Evolutionary conservation across 306 rosid genomes (phyloP).

Genomic region (Acacia melanoxylon): DNA sequence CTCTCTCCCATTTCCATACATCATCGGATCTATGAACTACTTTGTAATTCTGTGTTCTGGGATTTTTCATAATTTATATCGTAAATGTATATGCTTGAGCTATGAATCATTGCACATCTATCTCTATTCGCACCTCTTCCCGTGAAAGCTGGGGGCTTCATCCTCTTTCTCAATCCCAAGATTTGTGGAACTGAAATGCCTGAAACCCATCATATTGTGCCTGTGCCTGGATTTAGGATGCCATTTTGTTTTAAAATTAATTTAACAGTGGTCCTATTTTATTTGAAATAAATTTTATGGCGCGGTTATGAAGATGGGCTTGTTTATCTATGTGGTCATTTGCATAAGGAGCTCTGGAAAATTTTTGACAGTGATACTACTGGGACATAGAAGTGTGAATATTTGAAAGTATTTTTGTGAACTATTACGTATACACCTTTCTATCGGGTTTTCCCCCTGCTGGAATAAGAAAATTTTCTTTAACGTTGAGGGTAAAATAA

Average conservation of each 20-base stretch:
- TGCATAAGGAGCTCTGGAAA: not conserved
- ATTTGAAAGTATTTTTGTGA: conserved; percentile 3
- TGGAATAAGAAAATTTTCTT: not conserved
- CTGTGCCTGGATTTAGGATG: not conserved
- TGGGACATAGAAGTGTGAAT: not conserved
- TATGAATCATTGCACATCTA: not conserved
- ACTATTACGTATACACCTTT: not conserved
- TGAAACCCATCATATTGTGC: not conserved
- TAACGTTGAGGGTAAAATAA: conserved; percentile 12
- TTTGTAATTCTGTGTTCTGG: conserved; percentile 1
- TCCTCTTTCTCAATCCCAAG: not conserved
- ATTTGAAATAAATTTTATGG: not conserved
- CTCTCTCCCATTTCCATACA: not conserved
- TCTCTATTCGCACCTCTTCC: not conserved
- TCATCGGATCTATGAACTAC: conserved; percentile 29
- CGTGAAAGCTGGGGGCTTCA: not conserved
- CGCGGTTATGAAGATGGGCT: not conserved
- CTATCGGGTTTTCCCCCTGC: not conserved
- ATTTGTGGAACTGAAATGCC: not conserved
- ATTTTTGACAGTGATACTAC: not conserved
- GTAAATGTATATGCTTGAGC: not conserved
- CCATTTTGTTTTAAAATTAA: not conserved
- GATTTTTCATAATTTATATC: not conserved
- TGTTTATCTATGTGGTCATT: not conserved
- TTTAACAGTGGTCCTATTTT: not conserved